Evolutionary conservation across 2,329 filamentous ascomycete species (phyloP), one percentile per base, ranked within the genome.

Genomic region (Penicillium palitans): DNA sequence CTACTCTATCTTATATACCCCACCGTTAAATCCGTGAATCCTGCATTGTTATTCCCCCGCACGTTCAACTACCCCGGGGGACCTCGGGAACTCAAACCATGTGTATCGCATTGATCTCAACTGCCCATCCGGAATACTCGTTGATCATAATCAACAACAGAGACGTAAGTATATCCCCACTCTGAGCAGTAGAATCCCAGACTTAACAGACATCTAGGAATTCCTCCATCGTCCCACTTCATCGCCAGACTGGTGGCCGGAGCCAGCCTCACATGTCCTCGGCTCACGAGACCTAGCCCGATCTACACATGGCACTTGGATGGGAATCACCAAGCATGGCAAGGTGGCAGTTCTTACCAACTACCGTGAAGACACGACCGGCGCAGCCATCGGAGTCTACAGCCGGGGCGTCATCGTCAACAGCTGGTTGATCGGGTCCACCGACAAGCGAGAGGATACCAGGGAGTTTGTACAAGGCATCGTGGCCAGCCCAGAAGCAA

Each of bases 71-170:
- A 44, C 48, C 25, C 15, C 37, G 44, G n/a, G 15, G 50, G 24
- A 42, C 6, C 63, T 80, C 3, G 78, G 77, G 13, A 15, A 68
- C 80, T 12, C 74, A 47, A 52, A 68, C 55, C 50, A 93, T 93
- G 90, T 93, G 90, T 72, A 92, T 93, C 76, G 87, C 86, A 49
- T 79, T 93, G 46, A 79, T 91, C 58, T 90, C 89, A 27, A 93
- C 89, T 19, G 83, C 87, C 46, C 90, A 93, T 70, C 90, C 90
- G 10, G 80, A 83, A 64, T 93, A 93, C 75, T 83, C 88, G 27
- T 81, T 93, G 60, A 89, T 93, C 66, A 77, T 90, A 60, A 80
- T 92, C 70, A 86, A 92, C 76, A 93, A 93, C 73, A 84, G 90
- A 66, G 90, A 93, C 78, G 89, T 81, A 74, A 56, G 70, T 59